Base-by-base conservation (phyloP, 148 eudicot species). In the Linanthus parryae region DNA sequence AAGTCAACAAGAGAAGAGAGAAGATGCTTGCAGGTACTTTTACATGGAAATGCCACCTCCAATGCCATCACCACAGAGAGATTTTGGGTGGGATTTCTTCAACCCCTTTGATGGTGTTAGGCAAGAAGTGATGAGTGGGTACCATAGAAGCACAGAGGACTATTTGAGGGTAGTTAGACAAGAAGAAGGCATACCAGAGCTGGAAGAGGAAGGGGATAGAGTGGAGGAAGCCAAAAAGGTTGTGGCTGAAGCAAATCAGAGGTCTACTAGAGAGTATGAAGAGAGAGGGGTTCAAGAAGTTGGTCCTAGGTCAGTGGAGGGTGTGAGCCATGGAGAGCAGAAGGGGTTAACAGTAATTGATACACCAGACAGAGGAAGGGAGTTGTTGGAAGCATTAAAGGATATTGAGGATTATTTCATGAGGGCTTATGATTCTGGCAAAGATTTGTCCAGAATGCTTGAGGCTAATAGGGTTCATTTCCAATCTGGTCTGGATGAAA, bases 41-140 rank as follows among this genome's bases (percentile, higher is more conserved):
- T 79, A 77, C 41, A 70, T 76, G 85, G 78, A 74, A 22, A 63
- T 75, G 80, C 75, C 88, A 9, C 81, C 75, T 45, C 42, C 75
- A 51, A 68, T 84, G 81, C 73, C 79, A 14, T 77, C 94, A 2
- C 98, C 94, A 18, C 81, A 70, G 48, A 79, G 84, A 59, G 90
- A 81, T 59, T 83, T 76, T 71, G 98, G 90, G 48, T 92, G 98
- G 98, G 98, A 92, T 62, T 92, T 87, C 62, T 92, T 87, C 38
- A 80, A 92, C 76, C 98, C 96, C 14, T 92, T 92, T 52, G 57
- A 42, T 6, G 73, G 70, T 18, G 76, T 80, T 6, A 66, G 85
- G 19, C 68, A 71, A 2, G 92, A 74, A 57, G 59, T 72, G 1
- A 52, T 65, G 48, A 72, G 66, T 2, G 83, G 73, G 36, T 82